A percentile compares a stretch with the other conserved stretches of the same genome.
Evolutionary conservation across 129 eudicot species (phyloP).

Genomic region (Pseudognaphalium luteoalbum): DNA sequence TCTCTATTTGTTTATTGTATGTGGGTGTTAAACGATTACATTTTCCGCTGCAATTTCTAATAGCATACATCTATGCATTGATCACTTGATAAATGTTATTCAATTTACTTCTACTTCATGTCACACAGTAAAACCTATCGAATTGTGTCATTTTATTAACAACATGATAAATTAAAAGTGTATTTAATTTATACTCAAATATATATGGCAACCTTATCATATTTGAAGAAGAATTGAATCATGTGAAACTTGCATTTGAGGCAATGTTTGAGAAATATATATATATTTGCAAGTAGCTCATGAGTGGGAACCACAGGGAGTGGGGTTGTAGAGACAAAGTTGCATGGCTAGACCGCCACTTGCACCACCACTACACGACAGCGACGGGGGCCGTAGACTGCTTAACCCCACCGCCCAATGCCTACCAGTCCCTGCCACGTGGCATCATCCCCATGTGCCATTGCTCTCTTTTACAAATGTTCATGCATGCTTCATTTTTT

Average conservation of each 20-base stretch:
- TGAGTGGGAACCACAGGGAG: slow-evolving; percentile 35
- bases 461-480: slow-evolving; percentile 2
- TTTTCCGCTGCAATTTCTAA: too few species aligned
- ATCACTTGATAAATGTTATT: too few species aligned
- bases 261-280: slow-evolving; percentile 14
- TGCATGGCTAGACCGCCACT: slow-evolving; percentile 58
- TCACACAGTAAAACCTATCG: too few species aligned
- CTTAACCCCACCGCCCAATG: slow-evolving; percentile 17
- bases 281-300: slow-evolving; percentile 11
- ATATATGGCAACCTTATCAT: background rate
- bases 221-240: slow-evolving; percentile 5
- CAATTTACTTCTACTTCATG: too few species aligned
- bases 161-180: background rate
- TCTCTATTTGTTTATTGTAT: too few species aligned
- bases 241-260: slow-evolving; percentile 27
- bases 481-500: background rate
- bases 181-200: too few species aligned
- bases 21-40: too few species aligned
- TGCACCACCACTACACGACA: slow-evolving; percentile 47
- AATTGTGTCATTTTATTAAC: too few species aligned
- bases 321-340: slow-evolving; percentile 45
- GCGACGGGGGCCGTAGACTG: slow-evolving; percentile 27
- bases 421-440: slow-evolving; percentile 37
- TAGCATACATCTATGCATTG: too few species aligned
- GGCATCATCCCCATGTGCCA: slow-evolving; percentile 45